These are phyloP conservation scores for Saussurea involucrata DNA, from an alignment of 129 eudicot genomes.

Conservation along the genomic window DNA sequence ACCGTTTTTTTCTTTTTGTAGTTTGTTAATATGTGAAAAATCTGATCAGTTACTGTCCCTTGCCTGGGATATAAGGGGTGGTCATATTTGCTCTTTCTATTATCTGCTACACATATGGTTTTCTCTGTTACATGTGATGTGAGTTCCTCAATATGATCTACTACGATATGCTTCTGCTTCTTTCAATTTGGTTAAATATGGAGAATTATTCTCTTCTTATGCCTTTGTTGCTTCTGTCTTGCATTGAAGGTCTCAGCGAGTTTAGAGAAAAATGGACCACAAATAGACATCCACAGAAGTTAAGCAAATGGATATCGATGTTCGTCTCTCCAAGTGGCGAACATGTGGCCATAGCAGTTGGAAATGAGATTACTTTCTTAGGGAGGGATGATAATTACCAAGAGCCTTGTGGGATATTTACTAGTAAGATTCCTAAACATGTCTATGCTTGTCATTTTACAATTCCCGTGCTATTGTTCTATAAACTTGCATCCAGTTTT, in stretches of 20 bases:
- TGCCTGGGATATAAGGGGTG: background rate
- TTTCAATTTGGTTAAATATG: background rate
- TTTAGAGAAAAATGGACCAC: conserved; percentile 73
- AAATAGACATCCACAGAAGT: conserved; percentile 50
- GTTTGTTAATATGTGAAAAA: background rate
- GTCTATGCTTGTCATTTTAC: conserved; percentile 6
- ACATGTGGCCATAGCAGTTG: conserved; percentile 74
- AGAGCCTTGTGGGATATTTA: conserved; percentile 69
- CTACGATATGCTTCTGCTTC: conserved; percentile 7
- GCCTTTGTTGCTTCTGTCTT: conserved; percentile 5
- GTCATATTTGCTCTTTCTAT: background rate
- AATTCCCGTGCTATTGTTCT: background rate
- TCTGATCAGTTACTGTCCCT: background rate
- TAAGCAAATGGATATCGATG: conserved; percentile 59
- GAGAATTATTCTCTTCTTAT: conserved; percentile 13
- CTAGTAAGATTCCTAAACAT: conserved; percentile 48
- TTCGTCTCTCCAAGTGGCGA: conserved; percentile 79
- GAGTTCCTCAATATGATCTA: background rate
- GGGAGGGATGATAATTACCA: conserved; percentile 70
- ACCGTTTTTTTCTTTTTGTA: background rate
- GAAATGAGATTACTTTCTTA: conserved; percentile 73
- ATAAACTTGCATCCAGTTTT: background rate
- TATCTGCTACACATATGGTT: background rate
- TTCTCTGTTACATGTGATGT: background rate
- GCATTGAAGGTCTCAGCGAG: conserved; percentile 55